A percentile compares a stretch with the other conserved stretches of the same genome.
Conservation (phyloP, 2,329 filamentous ascomycete species). For the Verticillium isaacii region DNA sequence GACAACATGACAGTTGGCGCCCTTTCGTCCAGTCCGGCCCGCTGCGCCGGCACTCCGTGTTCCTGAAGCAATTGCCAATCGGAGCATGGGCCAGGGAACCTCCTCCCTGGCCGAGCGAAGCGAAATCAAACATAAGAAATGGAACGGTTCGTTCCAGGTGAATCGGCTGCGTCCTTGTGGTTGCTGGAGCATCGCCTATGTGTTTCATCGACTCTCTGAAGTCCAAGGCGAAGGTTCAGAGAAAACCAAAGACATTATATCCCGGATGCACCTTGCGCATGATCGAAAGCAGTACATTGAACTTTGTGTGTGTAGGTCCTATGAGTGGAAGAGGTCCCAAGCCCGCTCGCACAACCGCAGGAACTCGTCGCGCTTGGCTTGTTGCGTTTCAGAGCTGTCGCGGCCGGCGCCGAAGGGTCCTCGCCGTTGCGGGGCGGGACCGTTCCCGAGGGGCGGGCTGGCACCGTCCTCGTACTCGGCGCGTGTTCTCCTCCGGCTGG, state of each 20-base stretch:
- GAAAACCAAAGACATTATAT: constrained; percentile 10
- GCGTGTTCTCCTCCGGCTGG: constrained; percentile 69
- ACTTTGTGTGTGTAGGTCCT: constrained; percentile 20
- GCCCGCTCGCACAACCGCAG: constrained; percentile 79
- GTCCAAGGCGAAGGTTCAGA: neutral
- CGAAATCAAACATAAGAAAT: neutral
- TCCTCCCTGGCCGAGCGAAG: neutral
- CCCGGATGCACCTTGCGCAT: constrained; percentile 4
- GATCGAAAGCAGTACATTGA: neutral
- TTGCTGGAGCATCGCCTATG: neutral
- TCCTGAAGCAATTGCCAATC: neutral
- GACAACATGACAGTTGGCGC: neutral
- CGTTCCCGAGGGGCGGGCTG: constrained; percentile 77
- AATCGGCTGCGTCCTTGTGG: neutral
- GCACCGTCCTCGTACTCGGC: constrained; percentile 93
- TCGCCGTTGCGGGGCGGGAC: constrained; percentile 55
- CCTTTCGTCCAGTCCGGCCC: neutral
- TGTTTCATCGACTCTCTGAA: neutral
- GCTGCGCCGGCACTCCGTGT: neutral
- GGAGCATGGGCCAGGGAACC: neutral
- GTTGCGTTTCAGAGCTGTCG: constrained; percentile 77
- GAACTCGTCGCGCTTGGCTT: constrained; percentile 90
- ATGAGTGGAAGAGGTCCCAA: constrained; percentile 97
- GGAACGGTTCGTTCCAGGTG: neutral
- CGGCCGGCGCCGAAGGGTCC: constrained; percentile 77